Evolutionary conservation across 2,329 filamentous ascomycete genomes (phyloP).

Genomic region (Orbilia javanica): DNA sequence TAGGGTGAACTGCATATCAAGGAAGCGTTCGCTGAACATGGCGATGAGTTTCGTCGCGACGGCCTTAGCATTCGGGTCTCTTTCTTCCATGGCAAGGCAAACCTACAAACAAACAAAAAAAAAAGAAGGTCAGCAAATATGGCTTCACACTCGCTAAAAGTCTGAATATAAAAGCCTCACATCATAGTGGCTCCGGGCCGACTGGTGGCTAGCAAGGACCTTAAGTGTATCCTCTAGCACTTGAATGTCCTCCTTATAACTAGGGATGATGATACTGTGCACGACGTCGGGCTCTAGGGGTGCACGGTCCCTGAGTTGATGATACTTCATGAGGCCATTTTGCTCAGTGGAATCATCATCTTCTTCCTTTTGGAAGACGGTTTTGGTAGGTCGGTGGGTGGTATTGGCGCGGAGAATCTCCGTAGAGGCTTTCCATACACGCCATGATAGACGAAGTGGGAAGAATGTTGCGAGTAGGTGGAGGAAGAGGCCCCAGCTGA

Average conservation of each 20-base stretch:
- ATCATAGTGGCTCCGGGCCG: slow-evolving; percentile 76
- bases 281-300: slow-evolving; percentile 68
- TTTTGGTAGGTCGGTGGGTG: slow-evolving; percentile 68
- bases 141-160: neutral
- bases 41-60: slow-evolving; percentile 75
- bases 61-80: slow-evolving; percentile 72
- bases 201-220: slow-evolving; percentile 76
- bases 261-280: slow-evolving; percentile 78
- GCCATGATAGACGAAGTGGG: slow-evolving; percentile 74
- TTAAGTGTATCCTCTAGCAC: slow-evolving; percentile 77
- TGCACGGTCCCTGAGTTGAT: slow-evolving; percentile 67
- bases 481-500: slow-evolving; percentile 75
- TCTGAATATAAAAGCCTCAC: slow-evolving; percentile 68
- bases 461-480: slow-evolving; percentile 76
- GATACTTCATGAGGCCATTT: slow-evolving; percentile 69
- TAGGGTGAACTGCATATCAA: slow-evolving; percentile 75
- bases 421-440: slow-evolving; percentile 72
- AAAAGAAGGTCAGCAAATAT: slow-evolving; percentile 45
- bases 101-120: slow-evolving; percentile 75
- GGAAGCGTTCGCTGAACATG: slow-evolving; percentile 75
- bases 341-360: slow-evolving; percentile 67
- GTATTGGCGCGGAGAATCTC: slow-evolving; percentile 69
- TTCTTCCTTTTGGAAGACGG: slow-evolving; percentile 64
- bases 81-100: slow-evolving; percentile 79
- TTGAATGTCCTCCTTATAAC: slow-evolving; percentile 80